Evolutionary conservation across 2,329 filamentous ascomycete species (phyloP), one percentile per base, ranked within the genome.

Genomic region (Penicillium nordicum): DNA sequence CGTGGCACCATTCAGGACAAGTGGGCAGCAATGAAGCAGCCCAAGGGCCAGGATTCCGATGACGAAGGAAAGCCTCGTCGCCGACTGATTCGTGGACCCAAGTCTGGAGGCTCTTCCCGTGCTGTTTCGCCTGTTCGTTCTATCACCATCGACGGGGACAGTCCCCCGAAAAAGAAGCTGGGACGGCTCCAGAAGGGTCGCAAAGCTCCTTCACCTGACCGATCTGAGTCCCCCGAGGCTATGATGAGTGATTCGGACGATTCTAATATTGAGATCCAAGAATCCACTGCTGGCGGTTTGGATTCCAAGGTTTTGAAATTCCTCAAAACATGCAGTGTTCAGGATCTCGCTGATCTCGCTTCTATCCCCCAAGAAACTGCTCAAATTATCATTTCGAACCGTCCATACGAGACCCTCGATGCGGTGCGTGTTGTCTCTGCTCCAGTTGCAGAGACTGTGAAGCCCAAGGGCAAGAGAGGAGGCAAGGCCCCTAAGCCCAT

Each of bases 311-410:
- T 97, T 7, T 78, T 97, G 29, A 82, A 86, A 8, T 95, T 92
- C 67, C 86, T 99, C 73, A 97, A 97, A 68, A 85, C 81, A 0
- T 94, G 90, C 70, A 84, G 85, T 5, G 77, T 84, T 10, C 83
- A 87, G 36, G 90, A 93, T 55, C 82, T 99, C 41, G 84, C 88
- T 1, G 92, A 96, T 63, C 87, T 97, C 58, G 90, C 90, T 0
- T 87, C 86, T 32, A 85, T 89, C 57, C 87, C 88, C 36, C 82
- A 88, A 62, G 84, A 86, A 6, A 81, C 87, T 45, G 86, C 92
- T 1, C 80, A 87, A 42, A 74, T 84, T 14, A 82, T 97, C 53
- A 77, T 96, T 11, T 82, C 84, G 1, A 82, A 89, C 59, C 86
- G 90, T 10, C 93, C 93, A 0, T 97, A 96, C 70, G 71, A 70